Percentiles rank a stretch among this genome's conserved stretches.
These are phyloP conservation scores for Phytophthora pinifolia DNA, from an alignment of 352 stramenopile species.

Conservation along the genomic window DNA sequence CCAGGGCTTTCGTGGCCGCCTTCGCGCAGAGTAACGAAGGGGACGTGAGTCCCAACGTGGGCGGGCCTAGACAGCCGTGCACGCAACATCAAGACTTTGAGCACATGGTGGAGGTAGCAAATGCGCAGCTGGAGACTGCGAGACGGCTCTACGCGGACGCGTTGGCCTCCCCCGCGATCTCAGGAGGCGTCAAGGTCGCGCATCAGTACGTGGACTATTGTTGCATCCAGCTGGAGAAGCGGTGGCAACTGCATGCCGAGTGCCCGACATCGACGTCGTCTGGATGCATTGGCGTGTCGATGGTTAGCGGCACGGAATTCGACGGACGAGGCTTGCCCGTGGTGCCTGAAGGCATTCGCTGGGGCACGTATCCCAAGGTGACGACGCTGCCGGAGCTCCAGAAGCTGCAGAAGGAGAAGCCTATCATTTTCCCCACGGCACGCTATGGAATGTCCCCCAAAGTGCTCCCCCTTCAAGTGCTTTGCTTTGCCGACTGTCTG, in stretches of 20 bases:
- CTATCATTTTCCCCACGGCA: conserved; percentile 75
- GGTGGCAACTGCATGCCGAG: conserved; percentile 73
- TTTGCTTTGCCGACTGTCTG: conserved; percentile 56
- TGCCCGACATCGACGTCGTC: conserved; percentile 67
- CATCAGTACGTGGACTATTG: conserved; percentile 85
- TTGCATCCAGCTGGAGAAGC: conserved; percentile 53
- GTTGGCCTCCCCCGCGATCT: conserved; percentile 31
- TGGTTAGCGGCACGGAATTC: conserved; percentile 81
- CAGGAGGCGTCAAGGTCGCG: conserved; percentile 46
- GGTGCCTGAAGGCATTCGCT: conserved; percentile 69
- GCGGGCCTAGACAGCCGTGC: conserved; percentile 56
- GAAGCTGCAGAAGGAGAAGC: conserved; percentile 75
- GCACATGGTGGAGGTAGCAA: conserved; percentile 77
- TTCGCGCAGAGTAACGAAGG: conserved; percentile 94
- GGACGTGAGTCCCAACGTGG: conserved; percentile 93
- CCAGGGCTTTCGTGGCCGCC: conserved; percentile 88
- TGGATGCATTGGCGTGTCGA: conserved; percentile 82
- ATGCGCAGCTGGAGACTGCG: conserved; percentile 69
- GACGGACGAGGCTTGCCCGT: conserved; percentile 63
- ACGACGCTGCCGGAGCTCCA: conserved; percentile 79
- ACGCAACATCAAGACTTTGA: conserved; percentile 82
- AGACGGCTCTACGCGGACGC: conserved; percentile 59
- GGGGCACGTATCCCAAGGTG: conserved; percentile 67
- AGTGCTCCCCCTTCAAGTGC: conserved; percentile 72
- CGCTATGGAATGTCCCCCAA: conserved; percentile 73